Percentiles rank a stretch among this genome's conserved stretches.
These are phyloP conservation scores for Quercus mongolica DNA, from an alignment of 306 rosid genomes.

Conservation along the genomic window DNA sequence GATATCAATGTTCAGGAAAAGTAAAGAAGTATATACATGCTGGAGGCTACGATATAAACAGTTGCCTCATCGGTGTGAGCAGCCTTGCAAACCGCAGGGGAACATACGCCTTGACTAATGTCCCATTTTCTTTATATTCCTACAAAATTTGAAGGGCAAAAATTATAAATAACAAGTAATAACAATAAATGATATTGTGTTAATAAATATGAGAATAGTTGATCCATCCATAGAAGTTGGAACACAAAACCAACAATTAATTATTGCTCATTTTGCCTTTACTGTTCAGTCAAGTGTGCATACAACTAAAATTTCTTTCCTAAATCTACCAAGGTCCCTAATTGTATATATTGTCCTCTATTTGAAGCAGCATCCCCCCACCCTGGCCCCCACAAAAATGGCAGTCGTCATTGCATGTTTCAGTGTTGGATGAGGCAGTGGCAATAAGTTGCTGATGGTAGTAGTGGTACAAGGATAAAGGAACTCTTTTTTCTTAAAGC, in stretches of 20 bases:
- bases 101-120: constrained; percentile 80
- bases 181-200: constrained; percentile 3
- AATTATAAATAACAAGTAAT: not conserved
- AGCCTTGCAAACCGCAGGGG: constrained; percentile 95
- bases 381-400: not conserved
- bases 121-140: constrained; percentile 88
- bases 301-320: not conserved
- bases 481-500: not conserved
- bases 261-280: not conserved
- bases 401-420: not conserved
- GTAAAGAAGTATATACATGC: constrained; percentile 1
- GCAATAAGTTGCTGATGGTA: not conserved
- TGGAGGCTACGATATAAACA: constrained; percentile 43
- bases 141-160: constrained; percentile 19
- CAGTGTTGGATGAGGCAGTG: not conserved
- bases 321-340: not conserved
- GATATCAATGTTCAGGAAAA: constrained; percentile 5
- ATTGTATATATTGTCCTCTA: not conserved
- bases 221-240: not conserved
- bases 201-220: not conserved
- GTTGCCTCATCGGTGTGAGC: constrained; percentile 89
- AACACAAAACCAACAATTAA: not conserved
- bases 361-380: not conserved
- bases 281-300: not conserved
- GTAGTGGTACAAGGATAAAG: not conserved